These are phyloP conservation scores for Endocarpon pusillum DNA, from an alignment of 495 filamentous ascomycete genomes.

Conservation along the genomic window DNA sequence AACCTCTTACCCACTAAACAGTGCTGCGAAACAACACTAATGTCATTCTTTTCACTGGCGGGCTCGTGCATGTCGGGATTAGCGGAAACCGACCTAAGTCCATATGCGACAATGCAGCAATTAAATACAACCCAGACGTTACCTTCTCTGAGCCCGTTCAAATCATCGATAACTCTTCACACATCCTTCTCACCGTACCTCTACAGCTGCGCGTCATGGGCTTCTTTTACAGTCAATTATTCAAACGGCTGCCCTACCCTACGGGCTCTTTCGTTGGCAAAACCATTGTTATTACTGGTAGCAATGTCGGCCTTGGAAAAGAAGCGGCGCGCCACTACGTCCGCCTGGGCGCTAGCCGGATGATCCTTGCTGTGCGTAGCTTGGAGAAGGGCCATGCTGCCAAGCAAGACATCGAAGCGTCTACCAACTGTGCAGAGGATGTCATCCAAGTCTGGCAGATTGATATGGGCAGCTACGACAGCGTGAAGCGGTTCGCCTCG, in stretches of 20 bases:
- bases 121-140: too few species aligned
- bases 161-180: too few species aligned
- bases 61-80: too few species aligned
- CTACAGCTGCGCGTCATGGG: too few species aligned
- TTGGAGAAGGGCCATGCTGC: constrained; percentile 27
- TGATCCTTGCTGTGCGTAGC: constrained; percentile 40
- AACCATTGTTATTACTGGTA: constrained; percentile 34
- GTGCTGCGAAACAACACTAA: too few species aligned
- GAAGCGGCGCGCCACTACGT: constrained; percentile 32
- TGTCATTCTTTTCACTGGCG: too few species aligned
- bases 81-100: too few species aligned
- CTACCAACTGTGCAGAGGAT: constrained; percentile 16
- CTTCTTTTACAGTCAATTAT: constrained; percentile 32
- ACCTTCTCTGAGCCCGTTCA: too few species aligned
- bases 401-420: constrained; percentile 15
- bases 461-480: constrained; percentile 27
- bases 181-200: too few species aligned
- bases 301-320: constrained; percentile 34
- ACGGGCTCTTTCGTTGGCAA: constrained; percentile 21
- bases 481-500: constrained; percentile 23
- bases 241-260: constrained; percentile 21
- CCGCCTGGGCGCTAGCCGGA: constrained; percentile 21
- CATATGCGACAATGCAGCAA: too few species aligned
- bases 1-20: too few species aligned
- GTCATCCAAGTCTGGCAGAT: constrained; percentile 36